Evolutionary conservation across 2,329 filamentous ascomycete species (phyloP), one percentile per base, ranked within the genome.

Genomic region (Rosellinia necatrix): DNA sequence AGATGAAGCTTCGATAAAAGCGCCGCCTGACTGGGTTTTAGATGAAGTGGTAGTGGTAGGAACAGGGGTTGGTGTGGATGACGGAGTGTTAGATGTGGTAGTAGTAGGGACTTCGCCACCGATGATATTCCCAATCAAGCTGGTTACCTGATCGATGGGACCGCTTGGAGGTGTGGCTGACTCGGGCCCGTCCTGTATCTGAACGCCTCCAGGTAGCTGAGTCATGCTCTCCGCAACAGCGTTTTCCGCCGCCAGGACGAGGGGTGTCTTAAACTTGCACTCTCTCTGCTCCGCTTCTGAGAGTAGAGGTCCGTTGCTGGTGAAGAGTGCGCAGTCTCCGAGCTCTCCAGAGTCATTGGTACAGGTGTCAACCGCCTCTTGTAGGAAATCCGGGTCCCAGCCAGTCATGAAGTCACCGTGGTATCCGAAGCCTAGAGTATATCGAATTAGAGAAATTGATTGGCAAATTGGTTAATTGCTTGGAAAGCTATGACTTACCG

Each of bases 361-460:
- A 81, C 92, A 96, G 6, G 78, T 81, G 42, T 92, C 72, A 59
- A 92, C 78, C n/a, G 90, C 91, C 5, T 80, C 48, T 71, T 92
- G 85, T 30, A 94, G 80, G 72, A 91, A 85, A 3, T 78, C 75
- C 7, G 75, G 68, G 2, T 92, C 82, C 91, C 91, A 96, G 24
- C 89, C 91, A 69, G 81, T 86, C 66, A 92, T 86, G 74, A 93
- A 92, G 69, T 96, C 91, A 44, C 81, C 91, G 68, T 94, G 84
- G 70, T 91, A 91, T 30, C 89, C 88, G 64, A 80, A 89, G 43
- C 90, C 87, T 87, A 12, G 3, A 30, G 7, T 21, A 2, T 12
- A 17, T 22, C 27, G 29, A 48, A 7, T 29, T 12, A 37, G 1
- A 4, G 8, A 15, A 6, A 48, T 32, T 12, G 24, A 10, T 12